Percentiles rank a stretch among this genome's conserved stretches.
Conservation (phyloP, 2,329 filamentous ascomycete genomes). For the Fusarium incarnatum region DNA sequence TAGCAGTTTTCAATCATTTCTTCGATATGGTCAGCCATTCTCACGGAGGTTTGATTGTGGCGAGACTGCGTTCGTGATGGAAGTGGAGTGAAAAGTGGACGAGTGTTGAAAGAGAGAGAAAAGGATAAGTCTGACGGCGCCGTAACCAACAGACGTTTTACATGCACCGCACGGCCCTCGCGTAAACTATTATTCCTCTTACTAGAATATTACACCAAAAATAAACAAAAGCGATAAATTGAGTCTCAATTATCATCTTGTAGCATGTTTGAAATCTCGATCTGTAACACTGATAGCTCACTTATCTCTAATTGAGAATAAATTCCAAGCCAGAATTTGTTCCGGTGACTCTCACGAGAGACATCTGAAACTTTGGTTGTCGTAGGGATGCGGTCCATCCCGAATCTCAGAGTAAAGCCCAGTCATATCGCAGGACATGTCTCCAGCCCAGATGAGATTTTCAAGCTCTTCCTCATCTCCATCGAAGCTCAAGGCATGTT, state of each 20-base stretch:
- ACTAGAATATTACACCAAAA: not conserved
- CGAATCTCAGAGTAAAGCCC: not conserved
- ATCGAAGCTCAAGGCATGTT: not conserved
- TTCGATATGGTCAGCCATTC: not conserved
- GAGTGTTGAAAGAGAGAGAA: not conserved
- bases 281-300: not conserved
- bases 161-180: not conserved
- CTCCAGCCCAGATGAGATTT: not conserved
- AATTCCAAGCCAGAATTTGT: not conserved
- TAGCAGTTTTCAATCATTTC: not conserved
- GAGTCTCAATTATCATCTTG: not conserved
- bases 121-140: not conserved
- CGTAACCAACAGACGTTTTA: not conserved
- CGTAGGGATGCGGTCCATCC: not conserved
- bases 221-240: not conserved
- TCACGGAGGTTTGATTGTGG: not conserved
- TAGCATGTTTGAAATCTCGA: accelerated
- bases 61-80: not conserved
- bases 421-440: not conserved
- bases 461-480: not conserved
- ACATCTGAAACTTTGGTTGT: not conserved
- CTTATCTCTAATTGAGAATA: accelerated
- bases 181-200: not conserved
- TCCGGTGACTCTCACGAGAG: not conserved
- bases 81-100: not conserved